Base-by-base conservation (phyloP, 2,329 filamentous ascomycete genomes). In the Aspergillus felis region DNA sequence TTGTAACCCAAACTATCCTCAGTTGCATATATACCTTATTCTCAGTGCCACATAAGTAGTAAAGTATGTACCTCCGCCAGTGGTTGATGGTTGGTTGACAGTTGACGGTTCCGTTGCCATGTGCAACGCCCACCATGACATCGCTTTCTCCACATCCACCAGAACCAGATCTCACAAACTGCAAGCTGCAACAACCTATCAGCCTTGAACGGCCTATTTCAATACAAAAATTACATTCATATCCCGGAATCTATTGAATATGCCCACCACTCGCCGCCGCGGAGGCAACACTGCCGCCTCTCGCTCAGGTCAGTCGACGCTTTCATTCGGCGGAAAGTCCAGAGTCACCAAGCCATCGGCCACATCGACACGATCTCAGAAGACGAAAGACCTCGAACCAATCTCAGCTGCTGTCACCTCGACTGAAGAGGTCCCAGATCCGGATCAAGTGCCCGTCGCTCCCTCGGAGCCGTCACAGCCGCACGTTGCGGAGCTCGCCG, bases 311-410 rank as follows among this genome's bases (percentile, higher is more conserved):
- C 84, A 87, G 71, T 77, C 82, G 7, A 87, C 82, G n/a, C 82
- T 88, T 64, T 82, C 84, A 42, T 88, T 89, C 76, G 80, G 84
- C 64, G 76, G 78, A 59, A 77, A 80, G 60, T 77, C 79, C 41
- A 80, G 80, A 73, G 79, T 88, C 64, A 86, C 84, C 55, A 88
- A 88, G 71, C 76, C 82, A 49, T 68, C 77, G 44, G 73, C 57
- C 56, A 69, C 60, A 53, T 63, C 67, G n/a, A 62, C 68, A 55
- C 67, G 67, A 48, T 67, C 65, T 12, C 64, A 75, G 46, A 69
- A 67, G 62, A 65, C 57, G 59, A 76, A 75, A 58, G 65, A 62
- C 48, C 58, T 69, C 51, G 65, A 75, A 58, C 59, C 71, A 56
- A 55, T 70, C 59, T 74, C 76, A 61, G 72, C 75, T 52, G 62